Evolutionary conservation across 176 grass and related monocot species (phyloP).

Genomic region (Saccharum officinarum): DNA sequence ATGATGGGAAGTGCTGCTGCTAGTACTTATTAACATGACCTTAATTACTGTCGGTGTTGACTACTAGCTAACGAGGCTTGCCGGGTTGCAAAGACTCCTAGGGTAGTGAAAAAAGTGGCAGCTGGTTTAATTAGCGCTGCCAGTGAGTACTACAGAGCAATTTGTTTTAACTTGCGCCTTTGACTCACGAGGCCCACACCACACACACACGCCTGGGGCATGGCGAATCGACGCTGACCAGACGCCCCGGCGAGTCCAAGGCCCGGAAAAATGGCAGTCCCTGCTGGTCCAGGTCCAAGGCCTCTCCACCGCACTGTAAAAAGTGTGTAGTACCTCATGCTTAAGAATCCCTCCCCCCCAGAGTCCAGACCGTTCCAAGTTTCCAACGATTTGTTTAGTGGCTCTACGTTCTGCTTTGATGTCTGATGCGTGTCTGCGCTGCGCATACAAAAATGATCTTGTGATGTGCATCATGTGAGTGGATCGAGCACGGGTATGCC

Average conservation of each 20-base stretch:
- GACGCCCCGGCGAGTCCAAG: not conserved
- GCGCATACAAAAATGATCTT: not conserved
- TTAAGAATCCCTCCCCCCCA: not conserved
- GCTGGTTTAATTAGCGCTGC: slow-evolving; percentile 41
- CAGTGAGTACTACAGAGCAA: not conserved
- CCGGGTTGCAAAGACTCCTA: not conserved
- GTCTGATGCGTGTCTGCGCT: not conserved
- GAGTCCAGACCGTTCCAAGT: slow-evolving; percentile 3
- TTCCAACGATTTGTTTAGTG: slow-evolving; percentile 25
- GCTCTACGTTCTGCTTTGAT: not conserved
- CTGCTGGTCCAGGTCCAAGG: not conserved
- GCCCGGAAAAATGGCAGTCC: not conserved
- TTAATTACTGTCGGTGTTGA: slow-evolving; percentile 25
- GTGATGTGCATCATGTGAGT: slow-evolving; percentile 20
- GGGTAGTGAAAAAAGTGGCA: slow-evolving; percentile 30
- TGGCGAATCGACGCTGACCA: slow-evolving; percentile 28
- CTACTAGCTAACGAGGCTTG: not conserved
- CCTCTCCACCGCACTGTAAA: not conserved
- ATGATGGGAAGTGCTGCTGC: not conserved
- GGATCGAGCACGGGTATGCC: slow-evolving; percentile 24
- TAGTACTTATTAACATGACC: not conserved
- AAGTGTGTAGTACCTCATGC: not conserved
- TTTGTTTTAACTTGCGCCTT: slow-evolving; percentile 29
- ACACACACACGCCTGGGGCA: not conserved
- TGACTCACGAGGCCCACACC: slow-evolving; percentile 24